Conservation (phyloP, 2,329 filamentous ascomycete species). For the Bimuria novae-zelandiae region DNA sequence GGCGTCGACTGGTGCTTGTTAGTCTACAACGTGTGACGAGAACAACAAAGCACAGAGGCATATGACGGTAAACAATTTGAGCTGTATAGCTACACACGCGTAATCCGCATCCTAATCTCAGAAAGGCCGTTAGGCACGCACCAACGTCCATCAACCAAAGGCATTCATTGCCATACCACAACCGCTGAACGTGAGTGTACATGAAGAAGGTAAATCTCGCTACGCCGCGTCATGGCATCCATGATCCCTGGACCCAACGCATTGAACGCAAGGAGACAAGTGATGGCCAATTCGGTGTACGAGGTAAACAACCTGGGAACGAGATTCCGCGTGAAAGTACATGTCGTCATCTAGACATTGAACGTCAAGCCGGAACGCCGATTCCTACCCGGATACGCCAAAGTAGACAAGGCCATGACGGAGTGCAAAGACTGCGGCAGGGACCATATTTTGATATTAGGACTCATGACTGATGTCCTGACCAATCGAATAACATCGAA, state of each 20-base stretch:
- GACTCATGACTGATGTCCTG: constrained; percentile 4
- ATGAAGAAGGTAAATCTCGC: neutral
- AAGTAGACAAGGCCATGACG: constrained; percentile 19
- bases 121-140: neutral
- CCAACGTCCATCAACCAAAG: neutral
- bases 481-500: constrained; percentile 11
- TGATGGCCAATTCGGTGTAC: constrained; percentile 9
- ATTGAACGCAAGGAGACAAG: constrained; percentile 4
- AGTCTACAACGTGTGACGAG: too few species aligned
- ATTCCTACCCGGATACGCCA: constrained; percentile 14
- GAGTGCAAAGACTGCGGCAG: constrained; percentile 9
- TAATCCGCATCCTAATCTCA: neutral
- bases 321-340: neutral
- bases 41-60: too few species aligned
- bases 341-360: constrained; percentile 7
- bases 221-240: neutral
- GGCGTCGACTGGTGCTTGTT: too few species aligned
- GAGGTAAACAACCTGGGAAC: constrained; percentile 3
- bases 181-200: constrained; percentile 1
- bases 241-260: neutral
- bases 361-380: constrained; percentile 23
- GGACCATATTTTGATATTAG: constrained; percentile 25
- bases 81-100: constrained; percentile 4
- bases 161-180: neutral
- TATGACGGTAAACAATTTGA: constrained; percentile 1